Base-by-base conservation (phyloP, 805 yeast species). In the Candida arabinofermentans region DNA sequence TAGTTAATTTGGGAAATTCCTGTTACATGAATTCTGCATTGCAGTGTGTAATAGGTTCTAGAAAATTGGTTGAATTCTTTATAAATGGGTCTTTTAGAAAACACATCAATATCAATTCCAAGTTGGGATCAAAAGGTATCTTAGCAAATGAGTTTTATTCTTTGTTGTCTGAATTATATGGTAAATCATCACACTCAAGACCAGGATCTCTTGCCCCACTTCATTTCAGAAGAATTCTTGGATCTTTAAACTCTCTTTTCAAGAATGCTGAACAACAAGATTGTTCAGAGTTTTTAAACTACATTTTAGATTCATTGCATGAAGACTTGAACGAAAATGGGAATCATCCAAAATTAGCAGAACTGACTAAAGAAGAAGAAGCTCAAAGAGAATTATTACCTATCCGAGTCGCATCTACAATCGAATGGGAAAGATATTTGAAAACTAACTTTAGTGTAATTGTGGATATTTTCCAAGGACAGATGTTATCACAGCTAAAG, bases 361-460 rank as follows among this genome's bases (percentile, higher is more conserved):
- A 81, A 49, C 72, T 85, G 45, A 76, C 81, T 12, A 80, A 77
- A 38, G 81, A 75, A 39, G 93, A 89, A 47, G 96, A 89, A 57
- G 68, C 69, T 27, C 65, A 72, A 13, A 69, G 96, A 34, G 98
- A 90, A 57, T 63, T 64, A 22, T 62, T 87, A 54, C 84, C 95
- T 0, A 71, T 88, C 2, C 71, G 96, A 43, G 69, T 85, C 21
- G 96, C 96, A 0, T 81, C 96, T 0, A 77, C 93, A 0, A 77
- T 88, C 37, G 96, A 90, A 58, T 90, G 98, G 98, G 96, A 86
- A 55, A 68, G 95, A 43, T 88, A 88, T 58, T 66, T 87, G 41
- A 81, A 79, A 43, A 74, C 86, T 17, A 88, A 90, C 57, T 81
- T 83, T 49, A 87, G 96, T 30, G 72, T 82, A 1, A 74, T 90